Conservation (phyloP, 169 alveolate genomes). For the Plasmodium knowlesi region DNA sequence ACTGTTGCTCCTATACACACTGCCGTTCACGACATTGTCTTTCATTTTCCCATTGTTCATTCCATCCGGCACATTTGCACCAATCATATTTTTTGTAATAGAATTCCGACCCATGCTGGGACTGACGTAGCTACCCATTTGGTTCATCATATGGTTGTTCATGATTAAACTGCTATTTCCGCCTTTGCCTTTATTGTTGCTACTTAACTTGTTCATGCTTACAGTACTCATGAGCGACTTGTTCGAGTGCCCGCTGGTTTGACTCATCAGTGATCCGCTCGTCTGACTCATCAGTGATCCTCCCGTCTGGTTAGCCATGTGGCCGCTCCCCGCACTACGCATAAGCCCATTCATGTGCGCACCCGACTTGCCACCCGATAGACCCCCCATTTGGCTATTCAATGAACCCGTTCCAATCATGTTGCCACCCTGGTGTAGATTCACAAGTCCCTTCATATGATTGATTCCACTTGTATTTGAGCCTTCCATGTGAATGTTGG, state of each 20-base stretch:
- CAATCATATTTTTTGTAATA: constrained; percentile 2
- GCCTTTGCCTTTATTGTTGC: background rate
- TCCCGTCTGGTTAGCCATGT: background rate
- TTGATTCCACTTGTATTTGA: background rate
- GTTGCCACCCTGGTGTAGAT: background rate
- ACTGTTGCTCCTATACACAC: constrained; percentile 14
- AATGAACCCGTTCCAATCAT: background rate
- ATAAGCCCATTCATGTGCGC: background rate
- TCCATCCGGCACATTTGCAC: background rate
- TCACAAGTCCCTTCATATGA: background rate
- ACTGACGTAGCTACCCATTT: constrained; percentile 21
- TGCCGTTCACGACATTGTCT: constrained; percentile 15
- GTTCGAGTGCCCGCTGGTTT: background rate
- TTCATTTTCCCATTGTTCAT: constrained; percentile 14
- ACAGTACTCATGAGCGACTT: background rate
- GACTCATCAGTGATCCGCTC: background rate
- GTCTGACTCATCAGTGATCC: background rate
- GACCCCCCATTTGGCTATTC: background rate
- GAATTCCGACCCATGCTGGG: background rate
- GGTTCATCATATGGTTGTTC: constrained; percentile 22
- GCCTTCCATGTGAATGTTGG: constrained; percentile 7
- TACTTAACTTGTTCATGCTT: background rate
- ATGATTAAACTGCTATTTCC: background rate
- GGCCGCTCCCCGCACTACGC: constrained; percentile 5
- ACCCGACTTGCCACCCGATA: background rate